Percentiles rank a stretch among this genome's conserved stretches.
Conservation (phyloP, 164 flowering plant species). For the Euptelea pleiosperma region DNA sequence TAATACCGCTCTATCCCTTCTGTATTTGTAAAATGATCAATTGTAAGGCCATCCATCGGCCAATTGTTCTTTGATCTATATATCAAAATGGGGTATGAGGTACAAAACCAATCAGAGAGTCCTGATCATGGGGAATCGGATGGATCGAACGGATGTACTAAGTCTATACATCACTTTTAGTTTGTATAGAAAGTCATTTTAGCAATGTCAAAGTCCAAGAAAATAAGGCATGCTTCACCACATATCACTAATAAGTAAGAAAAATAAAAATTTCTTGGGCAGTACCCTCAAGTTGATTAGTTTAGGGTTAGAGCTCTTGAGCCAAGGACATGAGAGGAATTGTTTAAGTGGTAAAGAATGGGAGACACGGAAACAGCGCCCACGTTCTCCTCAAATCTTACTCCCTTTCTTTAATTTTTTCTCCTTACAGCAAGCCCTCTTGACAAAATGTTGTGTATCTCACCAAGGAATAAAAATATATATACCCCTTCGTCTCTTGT, state of each 20-base stretch:
- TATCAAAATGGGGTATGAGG: too few species aligned
- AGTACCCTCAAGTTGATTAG: conserved; percentile 34
- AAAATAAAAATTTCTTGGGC: conserved; percentile 30
- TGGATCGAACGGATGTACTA: too few species aligned
- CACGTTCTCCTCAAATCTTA: conserved; percentile 83
- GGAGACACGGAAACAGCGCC: conserved; percentile 86
- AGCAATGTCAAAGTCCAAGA: too few species aligned
- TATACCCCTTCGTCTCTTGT: conserved; percentile 39
- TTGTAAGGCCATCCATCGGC: background rate
- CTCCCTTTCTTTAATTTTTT: conserved; percentile 26
- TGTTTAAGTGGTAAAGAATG: conserved; percentile 35
- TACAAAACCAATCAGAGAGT: too few species aligned
- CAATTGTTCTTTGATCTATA: too few species aligned
- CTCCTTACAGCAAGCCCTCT: conserved; percentile 16
- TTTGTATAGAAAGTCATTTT: too few species aligned
- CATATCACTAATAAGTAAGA: too few species aligned
- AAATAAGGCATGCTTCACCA: too few species aligned
- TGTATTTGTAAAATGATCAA: background rate
- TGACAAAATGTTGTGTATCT: conserved; percentile 42
- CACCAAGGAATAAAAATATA: conserved; percentile 51
- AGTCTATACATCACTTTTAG: too few species aligned
- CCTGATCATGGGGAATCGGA: too few species aligned
- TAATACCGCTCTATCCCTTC: background rate
- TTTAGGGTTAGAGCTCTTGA: conserved; percentile 53
- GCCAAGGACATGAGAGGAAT: conserved; percentile 59